Evolutionary conservation across 2,329 filamentous ascomycete species (phyloP).

Genomic region (Calonectria crousiana): DNA sequence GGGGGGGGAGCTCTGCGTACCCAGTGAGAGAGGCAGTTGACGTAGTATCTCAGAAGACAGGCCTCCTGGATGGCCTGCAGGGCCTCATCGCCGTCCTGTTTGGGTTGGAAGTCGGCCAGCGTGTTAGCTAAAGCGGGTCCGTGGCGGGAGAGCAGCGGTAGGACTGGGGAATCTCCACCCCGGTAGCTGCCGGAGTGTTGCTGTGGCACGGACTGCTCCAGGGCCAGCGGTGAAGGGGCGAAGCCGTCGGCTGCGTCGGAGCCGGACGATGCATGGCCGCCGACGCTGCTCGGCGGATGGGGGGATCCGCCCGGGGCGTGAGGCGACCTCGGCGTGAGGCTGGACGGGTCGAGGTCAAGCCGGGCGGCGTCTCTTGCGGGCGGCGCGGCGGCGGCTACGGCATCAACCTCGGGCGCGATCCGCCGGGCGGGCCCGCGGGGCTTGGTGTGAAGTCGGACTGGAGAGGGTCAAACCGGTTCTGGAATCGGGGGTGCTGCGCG

Average conservation of each 20-base stretch:
- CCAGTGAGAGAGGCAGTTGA: conserved; percentile 34
- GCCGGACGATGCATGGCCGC: background rate
- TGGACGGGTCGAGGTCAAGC: background rate
- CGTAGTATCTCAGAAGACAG: conserved; percentile 34
- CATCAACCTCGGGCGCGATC: conserved; percentile 13
- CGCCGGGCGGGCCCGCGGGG: conserved; percentile 2
- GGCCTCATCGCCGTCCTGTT: background rate
- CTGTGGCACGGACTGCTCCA: background rate
- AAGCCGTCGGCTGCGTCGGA: background rate
- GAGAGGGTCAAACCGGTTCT: accelerated
- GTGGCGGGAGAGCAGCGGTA: conserved; percentile 10
- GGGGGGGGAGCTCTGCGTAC: conserved; percentile 21
- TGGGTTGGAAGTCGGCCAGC: conserved; percentile 9
- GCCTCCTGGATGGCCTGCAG: conserved; percentile 32
- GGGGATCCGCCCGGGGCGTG: background rate
- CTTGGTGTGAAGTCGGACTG: conserved; percentile 37
- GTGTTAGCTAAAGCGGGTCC: conserved; percentile 29
- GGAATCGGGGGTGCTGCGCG: background rate
- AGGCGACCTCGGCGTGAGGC: background rate
- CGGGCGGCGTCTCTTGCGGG: background rate
- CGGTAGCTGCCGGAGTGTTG: background rate
- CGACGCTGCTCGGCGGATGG: background rate
- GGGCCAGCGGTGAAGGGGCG: background rate
- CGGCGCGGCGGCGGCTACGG: accelerated
- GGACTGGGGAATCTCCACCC: background rate